These are phyloP conservation scores for Singerocomus rubriflavus DNA, from an alignment of 1,284 basidiomycete species.

Conservation along the genomic window DNA sequence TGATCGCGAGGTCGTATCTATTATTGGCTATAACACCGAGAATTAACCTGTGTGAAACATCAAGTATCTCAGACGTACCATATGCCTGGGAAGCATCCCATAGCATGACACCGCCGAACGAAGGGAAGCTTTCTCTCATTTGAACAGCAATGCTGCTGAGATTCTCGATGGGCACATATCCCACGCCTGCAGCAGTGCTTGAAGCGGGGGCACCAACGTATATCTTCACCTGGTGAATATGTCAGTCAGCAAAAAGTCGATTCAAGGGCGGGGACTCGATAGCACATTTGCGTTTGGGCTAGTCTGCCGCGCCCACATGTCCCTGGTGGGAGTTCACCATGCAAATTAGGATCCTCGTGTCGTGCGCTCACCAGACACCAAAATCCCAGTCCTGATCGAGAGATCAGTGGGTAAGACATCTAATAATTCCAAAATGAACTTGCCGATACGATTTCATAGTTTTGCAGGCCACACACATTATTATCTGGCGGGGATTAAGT, in stretches of 20 bases:
- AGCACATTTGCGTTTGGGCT: conserved; percentile 50
- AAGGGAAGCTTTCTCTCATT: conserved; percentile 63
- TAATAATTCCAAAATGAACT: conserved; percentile 11
- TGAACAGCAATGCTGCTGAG: conserved; percentile 49
- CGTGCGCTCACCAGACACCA: conserved; percentile 42
- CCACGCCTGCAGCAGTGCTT: conserved; percentile 45
- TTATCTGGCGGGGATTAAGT: conserved; percentile 39
- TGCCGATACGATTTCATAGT: conserved; percentile 43
- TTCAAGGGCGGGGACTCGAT: neutral
- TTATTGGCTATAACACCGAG: conserved; percentile 44
- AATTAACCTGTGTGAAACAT: conserved; percentile 1
- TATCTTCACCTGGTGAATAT: conserved; percentile 40
- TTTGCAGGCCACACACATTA: conserved; percentile 53
- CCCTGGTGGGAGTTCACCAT: conserved; percentile 37
- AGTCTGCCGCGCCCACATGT: conserved; percentile 59
- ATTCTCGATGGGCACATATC: conserved; percentile 47
- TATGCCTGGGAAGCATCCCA: conserved; percentile 73
- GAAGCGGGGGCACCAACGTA: conserved; percentile 62
- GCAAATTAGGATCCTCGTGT: neutral
- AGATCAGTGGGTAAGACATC: neutral
- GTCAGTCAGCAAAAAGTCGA: conserved; percentile 2
- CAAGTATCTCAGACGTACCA: conserved; percentile 36
- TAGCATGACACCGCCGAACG: conserved; percentile 70
- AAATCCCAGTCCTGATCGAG: conserved; percentile 50
- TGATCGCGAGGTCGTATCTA: conserved; percentile 59